A percentile compares a stretch with the other conserved stretches of the same genome.
phyloP scores from a whole-genome alignment of 768 basidiomycete species.

The Suillus subalutaceus region DNA sequence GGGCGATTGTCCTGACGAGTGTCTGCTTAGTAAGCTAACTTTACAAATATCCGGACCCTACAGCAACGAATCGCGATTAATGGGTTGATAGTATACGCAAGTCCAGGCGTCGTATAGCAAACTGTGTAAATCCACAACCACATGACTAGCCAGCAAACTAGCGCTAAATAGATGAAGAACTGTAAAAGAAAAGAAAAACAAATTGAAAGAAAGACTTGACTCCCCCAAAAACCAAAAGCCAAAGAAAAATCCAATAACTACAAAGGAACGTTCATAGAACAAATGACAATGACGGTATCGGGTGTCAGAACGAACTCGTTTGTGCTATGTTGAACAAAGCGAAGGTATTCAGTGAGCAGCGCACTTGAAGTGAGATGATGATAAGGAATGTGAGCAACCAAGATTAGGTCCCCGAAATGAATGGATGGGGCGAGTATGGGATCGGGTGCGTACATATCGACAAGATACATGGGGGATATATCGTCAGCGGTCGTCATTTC shows the following conservation, averaged over 20 bases:
- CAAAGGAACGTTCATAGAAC: background rate
- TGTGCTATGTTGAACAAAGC: background rate
- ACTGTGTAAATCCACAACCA: conserved; percentile 6
- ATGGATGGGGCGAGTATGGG: background rate
- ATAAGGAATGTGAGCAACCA: conserved; percentile 4
- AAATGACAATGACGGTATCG: background rate
- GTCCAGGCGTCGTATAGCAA: conserved; percentile 6
- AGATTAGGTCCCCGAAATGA: conserved; percentile 4
- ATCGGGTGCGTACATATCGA: conserved; percentile 5
- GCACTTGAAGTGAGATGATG: conserved; percentile 1
- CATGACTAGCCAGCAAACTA: conserved; percentile 3
- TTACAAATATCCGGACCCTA: background rate
- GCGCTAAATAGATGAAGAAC: background rate
- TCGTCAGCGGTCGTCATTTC: conserved; percentile 3
- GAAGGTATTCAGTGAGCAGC: conserved; percentile 1
- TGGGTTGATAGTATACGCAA: conserved; percentile 4
- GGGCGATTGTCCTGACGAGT: background rate
- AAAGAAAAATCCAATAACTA: conserved; percentile 1
- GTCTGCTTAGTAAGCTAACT: conserved; percentile 1
- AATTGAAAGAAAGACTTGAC: background rate
- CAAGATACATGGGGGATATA: conserved; percentile 7
- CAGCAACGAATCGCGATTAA: background rate
- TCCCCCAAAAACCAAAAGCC: background rate
- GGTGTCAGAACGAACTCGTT: background rate
- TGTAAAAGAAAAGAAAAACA: background rate